Conservation (phyloP, 169 alveolate genomes). For the Plasmodium malariae region DNA sequence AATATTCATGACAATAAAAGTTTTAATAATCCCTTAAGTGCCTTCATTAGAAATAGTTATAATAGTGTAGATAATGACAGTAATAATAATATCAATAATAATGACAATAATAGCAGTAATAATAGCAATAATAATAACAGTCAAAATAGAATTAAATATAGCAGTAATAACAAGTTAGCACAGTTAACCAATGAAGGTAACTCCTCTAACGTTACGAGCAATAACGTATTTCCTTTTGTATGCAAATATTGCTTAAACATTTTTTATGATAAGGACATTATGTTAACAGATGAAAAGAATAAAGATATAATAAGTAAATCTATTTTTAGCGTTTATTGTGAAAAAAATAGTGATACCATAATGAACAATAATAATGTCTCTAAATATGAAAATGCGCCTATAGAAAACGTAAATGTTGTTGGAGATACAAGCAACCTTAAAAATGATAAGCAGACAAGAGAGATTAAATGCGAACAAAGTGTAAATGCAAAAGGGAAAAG, state of each 20-base stretch:
- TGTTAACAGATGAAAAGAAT: not conserved
- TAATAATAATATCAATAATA: not conserved
- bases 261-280: conserved; percentile 20
- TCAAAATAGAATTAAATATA: not conserved
- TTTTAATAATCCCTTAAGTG: not conserved
- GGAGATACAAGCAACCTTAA: no score
- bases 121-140: not conserved
- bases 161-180: not conserved
- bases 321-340: not conserved
- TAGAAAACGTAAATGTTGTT: no score
- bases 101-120: not conserved
- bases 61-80: not conserved
- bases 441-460: no score
- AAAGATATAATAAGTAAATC: not conserved
- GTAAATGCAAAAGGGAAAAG: no score
- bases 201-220: not conserved
- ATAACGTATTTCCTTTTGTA: not conserved
- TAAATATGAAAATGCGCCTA: no score
- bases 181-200: not conserved
- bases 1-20: not conserved
- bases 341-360: not conserved
- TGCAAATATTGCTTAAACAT: conserved; percentile 59
- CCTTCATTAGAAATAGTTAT: not conserved
- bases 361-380: not conserved
- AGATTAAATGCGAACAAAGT: no score